Base-by-base conservation (phyloP, 352 stramenopile genomes). In the Blastocystis sp. region DNA sequence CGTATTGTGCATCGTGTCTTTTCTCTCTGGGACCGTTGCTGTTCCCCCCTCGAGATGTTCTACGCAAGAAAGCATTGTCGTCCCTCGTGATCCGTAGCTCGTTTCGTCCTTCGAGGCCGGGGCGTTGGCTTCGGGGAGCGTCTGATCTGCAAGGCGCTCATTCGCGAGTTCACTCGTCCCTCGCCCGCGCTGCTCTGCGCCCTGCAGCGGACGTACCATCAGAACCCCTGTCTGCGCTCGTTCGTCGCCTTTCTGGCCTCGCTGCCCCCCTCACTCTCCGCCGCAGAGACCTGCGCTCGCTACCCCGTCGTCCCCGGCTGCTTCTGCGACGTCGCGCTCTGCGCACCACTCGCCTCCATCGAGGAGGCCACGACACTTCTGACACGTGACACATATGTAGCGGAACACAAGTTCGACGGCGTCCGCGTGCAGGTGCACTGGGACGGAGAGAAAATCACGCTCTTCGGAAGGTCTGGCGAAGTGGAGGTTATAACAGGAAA, bases 401-500 rank as follows among this genome's bases (percentile, higher is more conserved):
- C 39, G 9, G 73, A 84, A 34, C 15, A 39, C 23, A 84, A 84
- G 26, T 84, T 54, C 55, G 73, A 84, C 56, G 73, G 73, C 13
- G 47, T 84, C 5, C 73, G 73, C 56, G 50, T 84, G 20, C 73
- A 84, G 8, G 47, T 84, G 39, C 73, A 84, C 13, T 34, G 29
- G 3, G 34, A 34, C 15, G 7, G 50, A 37, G 37, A 66, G 20
- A 11, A 15, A 50, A 13, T 84, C 18, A 29, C 18, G 0, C 23
- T 84, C 29, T 84, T 84, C 56, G 73, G 73, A 11, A 50, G 73
- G 8, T 84, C 73, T 13, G 73, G 73, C 54, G 73, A 84, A 45
- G 73, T 84, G 34, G 15, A 15, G 15, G 26, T 45, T 41, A 9
- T 3, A 4, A 29, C 39, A 20, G 9, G 0, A 15, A 15, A 43